Conservation (phyloP, 1,139 yeast genomes). For the Suhomyces bolitotheri region DNA sequence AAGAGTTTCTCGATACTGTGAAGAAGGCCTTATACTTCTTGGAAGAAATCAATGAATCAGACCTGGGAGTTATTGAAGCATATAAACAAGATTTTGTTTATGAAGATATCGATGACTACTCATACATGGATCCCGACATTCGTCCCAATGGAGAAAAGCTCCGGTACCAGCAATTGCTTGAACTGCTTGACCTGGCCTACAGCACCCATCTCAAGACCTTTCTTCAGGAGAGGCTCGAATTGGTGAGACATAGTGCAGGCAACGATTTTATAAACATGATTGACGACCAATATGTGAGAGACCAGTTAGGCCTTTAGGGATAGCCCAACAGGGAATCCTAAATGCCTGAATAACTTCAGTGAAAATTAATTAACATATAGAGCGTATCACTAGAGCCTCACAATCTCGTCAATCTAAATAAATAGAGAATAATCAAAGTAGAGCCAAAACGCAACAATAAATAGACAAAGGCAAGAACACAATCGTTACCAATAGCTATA, state of each 20-base stretch:
- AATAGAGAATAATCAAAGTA: too few species aligned
- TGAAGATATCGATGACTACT: conserved; percentile 52
- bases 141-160: conserved; percentile 59
- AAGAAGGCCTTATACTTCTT: conserved; percentile 59
- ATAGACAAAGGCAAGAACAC: too few species aligned
- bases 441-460: too few species aligned
- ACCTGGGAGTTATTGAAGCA: conserved; percentile 59
- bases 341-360: too few species aligned
- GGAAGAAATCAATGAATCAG: conserved; percentile 71
- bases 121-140: conserved; percentile 47
- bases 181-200: conserved; percentile 58
- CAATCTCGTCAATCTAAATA: too few species aligned
- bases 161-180: conserved; percentile 50
- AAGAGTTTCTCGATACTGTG: conserved; percentile 38
- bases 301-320: conserved; percentile 5
- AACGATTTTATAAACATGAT: conserved; percentile 22
- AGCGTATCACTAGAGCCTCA: too few species aligned
- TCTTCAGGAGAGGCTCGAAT: conserved; percentile 24
- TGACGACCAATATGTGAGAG: conserved; percentile 9
- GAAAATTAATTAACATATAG: too few species aligned
- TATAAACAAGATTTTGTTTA: conserved; percentile 60
- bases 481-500: too few species aligned
- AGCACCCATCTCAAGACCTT: conserved; percentile 42
- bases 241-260: conserved; percentile 23
- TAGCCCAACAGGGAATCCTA: too few species aligned